A percentile compares a stretch with the other conserved stretches of the same genome.
These are phyloP conservation scores for Whalleya microplaca DNA, from an alignment of 2,329 filamentous ascomycete genomes.

Conservation along the genomic window DNA sequence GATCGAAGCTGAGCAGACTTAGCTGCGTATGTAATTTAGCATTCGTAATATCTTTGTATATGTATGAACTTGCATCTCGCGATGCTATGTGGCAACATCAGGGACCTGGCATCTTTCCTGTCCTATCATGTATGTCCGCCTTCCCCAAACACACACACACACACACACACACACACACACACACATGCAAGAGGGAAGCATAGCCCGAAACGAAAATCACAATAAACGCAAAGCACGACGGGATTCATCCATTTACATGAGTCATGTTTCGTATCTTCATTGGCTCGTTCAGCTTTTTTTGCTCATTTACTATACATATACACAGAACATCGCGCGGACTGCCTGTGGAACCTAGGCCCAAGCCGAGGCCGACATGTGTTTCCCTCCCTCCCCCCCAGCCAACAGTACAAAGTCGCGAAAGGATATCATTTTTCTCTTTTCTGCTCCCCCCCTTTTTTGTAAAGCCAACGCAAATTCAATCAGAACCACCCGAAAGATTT, in stretches of 20 bases:
- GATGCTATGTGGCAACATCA: too few species aligned
- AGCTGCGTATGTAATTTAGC: too few species aligned
- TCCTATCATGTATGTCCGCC: too few species aligned
- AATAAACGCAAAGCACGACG: background rate
- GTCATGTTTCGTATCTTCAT: constrained; percentile 11
- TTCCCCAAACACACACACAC: too few species aligned
- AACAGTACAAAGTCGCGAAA: background rate
- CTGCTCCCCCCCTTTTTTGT: background rate
- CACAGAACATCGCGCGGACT: constrained; percentile 1
- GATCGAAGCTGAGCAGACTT: too few species aligned
- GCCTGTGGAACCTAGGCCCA: background rate
- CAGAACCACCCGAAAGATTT: constrained; percentile 1
- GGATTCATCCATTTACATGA: background rate
- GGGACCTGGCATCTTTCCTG: too few species aligned
- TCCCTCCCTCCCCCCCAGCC: too few species aligned
- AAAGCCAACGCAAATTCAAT: background rate
- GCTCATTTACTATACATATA: constrained; percentile 22
- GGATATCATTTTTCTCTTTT: constrained; percentile 13
- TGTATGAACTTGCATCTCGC: too few species aligned
- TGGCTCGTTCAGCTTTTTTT: constrained; percentile 3
- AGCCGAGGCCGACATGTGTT: too few species aligned
- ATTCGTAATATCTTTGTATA: too few species aligned
- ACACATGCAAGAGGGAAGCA: too few species aligned
- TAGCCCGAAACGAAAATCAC: background rate
- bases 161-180: too few species aligned